These are phyloP conservation scores for Pseudozyma sp. DNA, from an alignment of 1,284 basidiomycete species.

Conservation along the genomic window DNA sequence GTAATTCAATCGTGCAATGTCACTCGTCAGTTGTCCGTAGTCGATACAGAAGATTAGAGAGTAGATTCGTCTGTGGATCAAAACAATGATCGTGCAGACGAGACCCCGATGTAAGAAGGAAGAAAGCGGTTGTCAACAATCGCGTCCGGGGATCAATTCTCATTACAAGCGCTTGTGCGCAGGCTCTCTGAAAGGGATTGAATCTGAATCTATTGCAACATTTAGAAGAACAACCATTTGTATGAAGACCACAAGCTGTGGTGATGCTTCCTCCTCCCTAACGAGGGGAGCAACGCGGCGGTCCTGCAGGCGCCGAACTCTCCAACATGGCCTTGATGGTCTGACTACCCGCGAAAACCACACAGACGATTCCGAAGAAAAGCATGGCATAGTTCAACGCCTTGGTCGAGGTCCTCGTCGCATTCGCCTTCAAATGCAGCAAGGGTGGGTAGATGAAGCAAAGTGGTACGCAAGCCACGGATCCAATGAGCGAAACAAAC, in stretches of 20 bases:
- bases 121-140: no score
- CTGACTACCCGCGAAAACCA: conserved; percentile 84
- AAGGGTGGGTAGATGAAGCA: conserved; percentile 93
- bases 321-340: conserved; percentile 71
- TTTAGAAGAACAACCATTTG: no score
- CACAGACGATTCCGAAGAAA: conserved; percentile 84
- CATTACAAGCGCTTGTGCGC: no score
- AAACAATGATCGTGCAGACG: no score
- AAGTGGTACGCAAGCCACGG: conserved; percentile 92
- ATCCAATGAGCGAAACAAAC: conserved; percentile 93
- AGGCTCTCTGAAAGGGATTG: no score
- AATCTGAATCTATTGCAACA: no score
- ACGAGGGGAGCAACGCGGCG: conserved; percentile 36
- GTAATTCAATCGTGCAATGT: background rate
- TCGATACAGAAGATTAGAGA: no score
- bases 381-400: conserved; percentile 81
- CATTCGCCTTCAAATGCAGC: conserved; percentile 86
- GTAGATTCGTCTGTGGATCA: no score
- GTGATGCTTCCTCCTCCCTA: background rate
- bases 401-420: conserved; percentile 79
- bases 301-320: conserved; percentile 15
- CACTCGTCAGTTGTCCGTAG: background rate
- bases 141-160: no score
- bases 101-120: no score
- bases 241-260: no score